Base-by-base conservation (phyloP, 1,139 yeast genomes). In the Hemisphaericaspora xylanilytica region DNA sequence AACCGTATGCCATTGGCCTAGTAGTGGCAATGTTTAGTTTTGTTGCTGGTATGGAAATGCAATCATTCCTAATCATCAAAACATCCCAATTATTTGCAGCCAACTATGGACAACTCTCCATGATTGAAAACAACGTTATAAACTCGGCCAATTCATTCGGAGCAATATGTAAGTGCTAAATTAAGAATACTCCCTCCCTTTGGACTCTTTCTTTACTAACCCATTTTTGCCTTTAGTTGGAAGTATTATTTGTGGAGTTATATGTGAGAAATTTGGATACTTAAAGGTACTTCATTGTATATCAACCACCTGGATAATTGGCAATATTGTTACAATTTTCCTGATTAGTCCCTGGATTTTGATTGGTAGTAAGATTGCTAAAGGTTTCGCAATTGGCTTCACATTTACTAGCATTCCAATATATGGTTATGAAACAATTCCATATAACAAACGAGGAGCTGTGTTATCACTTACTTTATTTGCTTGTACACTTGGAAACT, bases 351-450 rank as follows among this genome's bases (percentile, higher is more conserved):
- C 56, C 4, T 52, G 54, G 32, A 43, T 62, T 28, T 46, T 66
- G 5, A 57, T 64, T 2, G 32, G 60, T 10, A 68, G 65, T 16
- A 49, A 65, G 25, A 43, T 60, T 2, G 37, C 59, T 12, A 66
- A 63, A 41, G 73, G 73, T 0, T 18, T 58, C 3, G 48, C 65
- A 5, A 47, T 64, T 35, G 73, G 73, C 2, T 44, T 63, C 26
- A 51, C 61, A 8, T 52, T 62, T 12, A 55, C 61, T 12, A 40
- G 59, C n/a, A 49, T 63, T 2, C 70, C 71, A 0, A 53, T 63
- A 2, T 67, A 67, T 42, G 49, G 61, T 3, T 49, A 58, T 9
- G 73, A 67, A 38, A 50, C 61, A 1, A 50, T 63, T 22, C 64
- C 66, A 2, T 21, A 34, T 1, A 40, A 47, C 11, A 50, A 46